These are phyloP conservation scores for Fraxinus quadrangulata DNA, from an alignment of 257 asterid species.

Conservation along the genomic window DNA sequence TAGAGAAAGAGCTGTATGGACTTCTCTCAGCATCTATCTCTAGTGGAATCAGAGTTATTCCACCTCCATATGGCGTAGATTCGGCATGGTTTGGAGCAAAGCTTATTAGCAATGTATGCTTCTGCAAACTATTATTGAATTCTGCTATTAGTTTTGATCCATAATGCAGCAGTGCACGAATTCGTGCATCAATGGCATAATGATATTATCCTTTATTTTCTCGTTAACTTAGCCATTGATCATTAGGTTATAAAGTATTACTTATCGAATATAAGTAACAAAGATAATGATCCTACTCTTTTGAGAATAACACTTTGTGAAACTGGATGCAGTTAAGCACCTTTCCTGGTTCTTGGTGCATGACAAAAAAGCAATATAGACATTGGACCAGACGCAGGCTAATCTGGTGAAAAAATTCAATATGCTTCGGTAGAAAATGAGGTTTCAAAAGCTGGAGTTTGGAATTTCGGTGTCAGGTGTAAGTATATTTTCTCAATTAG, in stretches of 20 bases:
- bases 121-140: constrained; percentile 16
- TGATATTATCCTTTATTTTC: not conserved
- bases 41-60: constrained; percentile 69
- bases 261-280: too few relatives aligned
- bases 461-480: not conserved
- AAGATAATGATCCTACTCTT: not conserved
- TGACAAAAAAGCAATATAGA: too few relatives aligned
- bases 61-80: constrained; percentile 84
- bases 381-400: too few relatives aligned
- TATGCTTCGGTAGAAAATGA: not conserved
- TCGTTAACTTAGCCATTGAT: not conserved
- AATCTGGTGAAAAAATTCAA: constrained; percentile 24
- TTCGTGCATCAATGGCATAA: not conserved
- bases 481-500: not conserved
- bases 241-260: not conserved
- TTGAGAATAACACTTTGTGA: too few relatives aligned
- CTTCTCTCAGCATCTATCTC: constrained; percentile 49
- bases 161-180: not conserved
- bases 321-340: constrained; percentile 65
- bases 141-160: not conserved
- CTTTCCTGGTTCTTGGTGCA: constrained; percentile 65
- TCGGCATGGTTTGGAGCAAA: constrained; percentile 97
- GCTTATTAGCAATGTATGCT: constrained; percentile 83
- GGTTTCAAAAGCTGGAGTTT: not conserved
- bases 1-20: constrained; percentile 72